Conservation (phyloP, 208 protist genomes). For the Tetramitus jugosus region DNA sequence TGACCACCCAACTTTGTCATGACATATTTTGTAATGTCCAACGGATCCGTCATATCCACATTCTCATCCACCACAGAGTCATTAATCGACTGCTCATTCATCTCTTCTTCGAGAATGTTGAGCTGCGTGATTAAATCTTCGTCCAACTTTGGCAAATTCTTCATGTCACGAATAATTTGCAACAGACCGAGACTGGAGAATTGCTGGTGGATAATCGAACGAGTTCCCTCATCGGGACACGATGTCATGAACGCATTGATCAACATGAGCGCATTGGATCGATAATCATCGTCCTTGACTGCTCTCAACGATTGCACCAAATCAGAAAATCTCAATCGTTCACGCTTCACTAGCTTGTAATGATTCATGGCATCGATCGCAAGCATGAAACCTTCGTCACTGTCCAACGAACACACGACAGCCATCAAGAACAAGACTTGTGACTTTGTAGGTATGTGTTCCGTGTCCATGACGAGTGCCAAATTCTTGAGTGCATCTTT, state of each 20-base stretch:
- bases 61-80: too few relatives aligned
- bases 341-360: constrained; percentile 10
- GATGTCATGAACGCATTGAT: not conserved
- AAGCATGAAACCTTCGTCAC: not conserved
- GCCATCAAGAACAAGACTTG: not conserved
- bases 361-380: not conserved
- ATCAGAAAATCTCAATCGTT: not conserved
- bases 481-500: constrained; percentile 6
- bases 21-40: too few relatives aligned
- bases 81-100: too few relatives aligned
- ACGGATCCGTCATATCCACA: too few relatives aligned
- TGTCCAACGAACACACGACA: not conserved
- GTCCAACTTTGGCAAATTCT: not conserved
- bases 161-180: not conserved
- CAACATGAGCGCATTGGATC: not conserved
- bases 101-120: too few relatives aligned
- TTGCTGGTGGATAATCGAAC: not conserved
- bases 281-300: not conserved
- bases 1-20: too few relatives aligned
- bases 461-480: not conserved
- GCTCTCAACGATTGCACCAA: not conserved
- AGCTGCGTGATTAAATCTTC: too few relatives aligned
- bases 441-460: not conserved
- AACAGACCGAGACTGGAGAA: not conserved
- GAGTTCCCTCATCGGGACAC: not conserved